Evolutionary conservation across 306 rosid genomes (phyloP), one percentile per base, ranked within the genome.

Genomic region (Lithocarpus polystachyus): DNA sequence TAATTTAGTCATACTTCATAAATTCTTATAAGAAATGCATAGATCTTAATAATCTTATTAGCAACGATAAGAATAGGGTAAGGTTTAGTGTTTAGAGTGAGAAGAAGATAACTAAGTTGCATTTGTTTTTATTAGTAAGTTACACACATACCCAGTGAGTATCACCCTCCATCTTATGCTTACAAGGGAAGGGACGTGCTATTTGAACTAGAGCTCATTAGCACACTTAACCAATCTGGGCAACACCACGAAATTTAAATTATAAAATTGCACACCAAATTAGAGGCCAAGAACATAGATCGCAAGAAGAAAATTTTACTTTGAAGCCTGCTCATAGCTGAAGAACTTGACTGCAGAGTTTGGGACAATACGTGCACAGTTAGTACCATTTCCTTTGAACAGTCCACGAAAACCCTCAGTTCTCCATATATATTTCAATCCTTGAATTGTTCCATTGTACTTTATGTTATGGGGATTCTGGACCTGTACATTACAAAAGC

Each of bases 311-410:
- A 83, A 80, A 82, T 87, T 87, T 70, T 91, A 95, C 98, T 89
- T 89, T 15, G 98, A 93, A 72, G 99, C 99, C 86, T 95, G 94
- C 88, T 93, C 99, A 26, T 95, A 95, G 89, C 99, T 91, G 94
- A 95, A 95, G 87, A 95, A 95, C 85, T 95, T 95, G 84, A 95
- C 98, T 0, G 98, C 98, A 73, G 99, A 95, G 75, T 95, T 95
- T 61, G 99, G 99, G 73, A 95, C 92, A 81, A 95, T 95, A 22
- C 98, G 93, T 70, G 97, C 99, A 89, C 99, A 95, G 59, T 95
- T 95, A 64, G 99, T 91, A 72, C 99, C 98, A 72, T 95, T 95
- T 80, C 99, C 99, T 84, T 91, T 95, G 74, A 95, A 93, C 75
- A 95, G 79, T 79, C 99, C 99, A 68, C 96, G 96, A 75, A 95